Evolutionary conservation across 345 rosid genomes (phyloP).

Genomic region (Ailanthus altissimus): DNA sequence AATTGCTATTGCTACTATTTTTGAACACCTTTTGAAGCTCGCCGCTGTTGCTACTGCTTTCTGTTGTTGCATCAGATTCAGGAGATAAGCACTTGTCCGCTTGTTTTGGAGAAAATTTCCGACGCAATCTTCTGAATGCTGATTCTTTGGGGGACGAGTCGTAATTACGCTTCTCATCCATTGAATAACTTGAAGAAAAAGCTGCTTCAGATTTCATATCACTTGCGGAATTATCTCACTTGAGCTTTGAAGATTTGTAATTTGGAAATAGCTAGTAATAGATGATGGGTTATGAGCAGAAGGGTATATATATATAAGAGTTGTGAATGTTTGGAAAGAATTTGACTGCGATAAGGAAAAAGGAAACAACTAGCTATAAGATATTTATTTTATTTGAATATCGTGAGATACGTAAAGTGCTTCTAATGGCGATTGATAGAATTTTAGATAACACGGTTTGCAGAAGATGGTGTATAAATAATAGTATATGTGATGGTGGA

Average conservation of each 20-base stretch:
- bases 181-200: neutral
- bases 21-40: conserved; percentile 45
- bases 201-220: neutral
- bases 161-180: neutral
- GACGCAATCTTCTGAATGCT: conserved; percentile 23
- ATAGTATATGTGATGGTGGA: no score
- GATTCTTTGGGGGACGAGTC: conserved; percentile 12
- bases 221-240: no score
- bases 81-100: conserved; percentile 9
- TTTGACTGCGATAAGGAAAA: neutral
- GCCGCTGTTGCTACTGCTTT: neutral
- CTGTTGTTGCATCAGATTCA: neutral
- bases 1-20: neutral
- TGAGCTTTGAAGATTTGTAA: neutral
- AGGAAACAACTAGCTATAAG: neutral
- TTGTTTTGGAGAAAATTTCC: conserved; percentile 34
- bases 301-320: neutral
- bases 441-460: neutral
- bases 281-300: neutral
- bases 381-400: no score
- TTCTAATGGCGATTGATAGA: neutral
- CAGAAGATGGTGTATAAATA: no score
- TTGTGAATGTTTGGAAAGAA: no score
- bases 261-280: neutral
- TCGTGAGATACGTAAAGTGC: neutral